Evolutionary conservation across 495 filamentous ascomycete species (phyloP), one percentile per base, ranked within the genome.

Genomic region (Lindgomyces ingoldianus): DNA sequence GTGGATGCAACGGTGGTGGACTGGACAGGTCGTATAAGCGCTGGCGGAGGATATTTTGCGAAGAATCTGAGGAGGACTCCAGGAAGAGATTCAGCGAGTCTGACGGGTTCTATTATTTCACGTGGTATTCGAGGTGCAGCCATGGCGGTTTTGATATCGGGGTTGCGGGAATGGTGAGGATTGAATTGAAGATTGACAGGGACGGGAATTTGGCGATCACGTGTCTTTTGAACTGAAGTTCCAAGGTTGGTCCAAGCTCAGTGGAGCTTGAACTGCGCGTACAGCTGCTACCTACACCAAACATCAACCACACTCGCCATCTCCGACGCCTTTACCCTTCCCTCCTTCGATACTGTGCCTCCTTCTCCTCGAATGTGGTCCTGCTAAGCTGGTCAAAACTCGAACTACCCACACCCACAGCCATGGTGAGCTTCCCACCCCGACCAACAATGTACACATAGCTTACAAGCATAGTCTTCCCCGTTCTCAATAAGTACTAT

Each of bases 41-140:
- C 74, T 58, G 73, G 73, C 26, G 93, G 92, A 24, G 93, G 94
- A 71, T 91, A 96, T 62, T 88, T 86, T 36, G 88, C 86, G 76
- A 98, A 91, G 83, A 98, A 96, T 64, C 86, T 86, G 60, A 84
- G 84, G n/a, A 98, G 83, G 18, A 87, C 86, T 19, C 81, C 76
- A 16, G 91, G 94, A 18, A 93, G 82, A 36, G 81, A 74, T 71
- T 83, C 79, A 26, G 87, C 89, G 57, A 92, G 81, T 58, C 80
- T 6, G 33, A 14, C 33, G 14, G 33, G 33, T 6, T 39, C 33
- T 39, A 39, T 14, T 6, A 39, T 6, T 39, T 39, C 14, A 6
- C 14, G 6, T 41, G 51, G 18, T 41, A 55, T 55, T 18, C 36
- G 51, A 1, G 39, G 14, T 14, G 45, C 22, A 47, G 46, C 54